A percentile compares a stretch with the other conserved stretches of the same genome.
Evolutionary conservation across 345 rosid genomes (phyloP).

Genomic region (Eucalyptus sp.): DNA sequence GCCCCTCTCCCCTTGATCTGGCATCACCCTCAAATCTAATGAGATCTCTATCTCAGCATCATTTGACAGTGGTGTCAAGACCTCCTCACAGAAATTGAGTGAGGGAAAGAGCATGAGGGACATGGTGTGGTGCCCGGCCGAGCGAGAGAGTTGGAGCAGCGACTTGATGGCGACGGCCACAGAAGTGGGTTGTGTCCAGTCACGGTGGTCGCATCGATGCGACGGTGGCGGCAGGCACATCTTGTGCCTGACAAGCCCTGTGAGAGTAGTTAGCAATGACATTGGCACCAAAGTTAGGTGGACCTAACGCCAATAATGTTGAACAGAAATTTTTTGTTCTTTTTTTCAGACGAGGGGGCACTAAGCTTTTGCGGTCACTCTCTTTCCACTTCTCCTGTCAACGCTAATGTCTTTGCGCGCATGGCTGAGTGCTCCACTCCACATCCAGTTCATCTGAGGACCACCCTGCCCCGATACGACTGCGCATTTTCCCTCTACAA

Average conservation of each 20-base stretch:
- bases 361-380: not conserved
- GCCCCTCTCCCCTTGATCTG: not conserved
- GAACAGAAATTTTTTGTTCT: not conserved
- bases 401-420: not conserved
- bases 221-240: too few relatives aligned
- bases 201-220: not conserved
- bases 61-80: too few relatives aligned
- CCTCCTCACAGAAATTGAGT: not conserved
- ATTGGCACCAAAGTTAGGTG: not conserved
- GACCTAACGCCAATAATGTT: not conserved
- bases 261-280: not conserved
- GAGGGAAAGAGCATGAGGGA: not conserved
- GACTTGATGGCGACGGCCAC: not conserved
- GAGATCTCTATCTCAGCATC: not conserved
- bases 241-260: not conserved
- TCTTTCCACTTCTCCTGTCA: not conserved
- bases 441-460: not conserved
- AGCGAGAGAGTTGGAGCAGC: not conserved
- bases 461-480: not conserved
- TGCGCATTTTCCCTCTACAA: not conserved
- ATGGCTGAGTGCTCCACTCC: not conserved
- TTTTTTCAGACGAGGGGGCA: not conserved
- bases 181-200: not conserved
- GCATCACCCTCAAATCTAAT: not conserved
- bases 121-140: not conserved